Conservation (phyloP, 495 filamentous ascomycete genomes). For the Barbatosphaeria neglecta region DNA sequence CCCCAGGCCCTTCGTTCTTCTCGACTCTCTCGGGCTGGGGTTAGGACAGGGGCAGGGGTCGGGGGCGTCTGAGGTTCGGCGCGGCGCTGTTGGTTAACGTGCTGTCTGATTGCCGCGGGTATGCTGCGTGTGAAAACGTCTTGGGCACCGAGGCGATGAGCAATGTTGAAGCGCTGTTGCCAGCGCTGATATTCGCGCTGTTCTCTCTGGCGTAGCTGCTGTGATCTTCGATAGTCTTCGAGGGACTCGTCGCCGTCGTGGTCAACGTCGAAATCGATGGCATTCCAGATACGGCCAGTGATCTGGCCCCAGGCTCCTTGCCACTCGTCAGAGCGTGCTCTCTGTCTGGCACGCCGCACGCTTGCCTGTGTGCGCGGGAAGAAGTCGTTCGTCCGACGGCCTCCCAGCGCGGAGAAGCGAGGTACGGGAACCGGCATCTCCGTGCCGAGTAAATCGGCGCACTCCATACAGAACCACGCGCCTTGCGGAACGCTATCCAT, state of each 20-base stretch:
- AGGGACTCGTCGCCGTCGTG: constrained; percentile 66
- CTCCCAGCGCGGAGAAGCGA: background rate
- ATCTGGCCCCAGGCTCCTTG: constrained; percentile 44
- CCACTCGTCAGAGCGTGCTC: constrained; percentile 40
- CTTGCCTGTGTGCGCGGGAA: constrained; percentile 38
- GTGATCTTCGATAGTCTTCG: constrained; percentile 36
- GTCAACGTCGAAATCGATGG: constrained; percentile 69
- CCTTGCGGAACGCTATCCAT: constrained; percentile 59
- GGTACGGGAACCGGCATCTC: constrained; percentile 24
- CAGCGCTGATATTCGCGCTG: constrained; percentile 57
- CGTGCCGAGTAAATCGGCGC: constrained; percentile 39
- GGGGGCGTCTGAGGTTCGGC: constrained; percentile 2
- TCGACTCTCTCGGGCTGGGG: constrained; percentile 51
- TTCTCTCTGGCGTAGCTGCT: constrained; percentile 50
- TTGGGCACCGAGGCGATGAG: constrained; percentile 58
- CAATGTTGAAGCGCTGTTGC: constrained; percentile 70
- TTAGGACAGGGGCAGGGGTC: constrained; percentile 13
- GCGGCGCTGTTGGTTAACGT: background rate
- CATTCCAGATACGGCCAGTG: constrained; percentile 36
- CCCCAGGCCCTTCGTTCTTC: constrained; percentile 84
- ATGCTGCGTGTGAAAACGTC: constrained; percentile 56
- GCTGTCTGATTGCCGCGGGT: constrained; percentile 16
- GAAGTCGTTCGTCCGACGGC: constrained; percentile 13
- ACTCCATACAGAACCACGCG: constrained; percentile 78
- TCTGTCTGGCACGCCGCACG: constrained; percentile 32